These are phyloP conservation scores for Mangifera indica DNA, from an alignment of 345 rosid species.

Conservation along the genomic window DNA sequence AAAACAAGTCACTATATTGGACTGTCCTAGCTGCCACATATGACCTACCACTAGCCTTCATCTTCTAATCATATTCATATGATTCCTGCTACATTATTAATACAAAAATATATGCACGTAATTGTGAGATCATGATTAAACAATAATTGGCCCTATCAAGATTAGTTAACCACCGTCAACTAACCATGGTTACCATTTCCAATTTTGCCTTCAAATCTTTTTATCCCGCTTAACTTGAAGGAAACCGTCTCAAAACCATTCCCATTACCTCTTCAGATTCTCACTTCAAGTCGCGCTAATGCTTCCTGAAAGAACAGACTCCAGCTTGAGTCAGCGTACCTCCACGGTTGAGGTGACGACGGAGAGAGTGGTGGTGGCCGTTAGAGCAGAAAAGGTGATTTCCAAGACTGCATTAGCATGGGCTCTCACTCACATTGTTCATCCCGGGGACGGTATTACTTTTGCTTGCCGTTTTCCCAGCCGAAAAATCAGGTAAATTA, in stretches of 20 bases:
- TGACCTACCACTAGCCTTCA: too few species aligned
- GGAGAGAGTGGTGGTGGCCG: conserved; percentile 60
- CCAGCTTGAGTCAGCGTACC: conserved; percentile 27
- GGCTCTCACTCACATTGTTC: conserved; percentile 76
- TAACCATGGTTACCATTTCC: conserved; percentile 18
- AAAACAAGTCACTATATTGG: too few species aligned
- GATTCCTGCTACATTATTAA: too few species aligned
- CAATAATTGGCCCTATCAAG: neutral
- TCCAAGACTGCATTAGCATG: conserved; percentile 62
- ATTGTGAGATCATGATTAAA: neutral
- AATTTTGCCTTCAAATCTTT: neutral
- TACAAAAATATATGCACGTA: too few species aligned
- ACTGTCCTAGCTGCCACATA: too few species aligned
- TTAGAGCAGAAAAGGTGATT: conserved; percentile 62
- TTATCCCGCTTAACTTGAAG: neutral
- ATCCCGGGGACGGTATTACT: conserved; percentile 58
- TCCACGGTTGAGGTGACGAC: conserved; percentile 15
- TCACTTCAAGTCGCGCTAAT: neutral
- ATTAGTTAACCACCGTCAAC: conserved; percentile 12
- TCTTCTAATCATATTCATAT: too few species aligned
- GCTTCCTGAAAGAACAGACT: conserved; percentile 25
- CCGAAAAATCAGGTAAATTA: conserved; percentile 37
- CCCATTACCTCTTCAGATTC: neutral
- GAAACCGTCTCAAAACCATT: neutral
- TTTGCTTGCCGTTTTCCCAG: conserved; percentile 57